Conservation (phyloP, 202 grass and related monocot species). For the Cymbopogon flexuosus region DNA sequence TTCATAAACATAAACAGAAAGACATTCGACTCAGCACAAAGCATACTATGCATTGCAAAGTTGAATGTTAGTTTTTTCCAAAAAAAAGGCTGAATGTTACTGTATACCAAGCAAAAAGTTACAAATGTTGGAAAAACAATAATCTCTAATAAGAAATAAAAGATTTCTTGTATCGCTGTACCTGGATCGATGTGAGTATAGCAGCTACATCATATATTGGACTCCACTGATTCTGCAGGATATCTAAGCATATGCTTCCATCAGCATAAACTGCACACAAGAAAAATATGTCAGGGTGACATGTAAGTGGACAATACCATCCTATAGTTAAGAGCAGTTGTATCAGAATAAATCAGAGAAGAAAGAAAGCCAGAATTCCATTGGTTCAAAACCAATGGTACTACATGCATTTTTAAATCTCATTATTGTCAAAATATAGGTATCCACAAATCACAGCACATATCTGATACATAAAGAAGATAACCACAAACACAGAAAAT, state of each 20-base stretch:
- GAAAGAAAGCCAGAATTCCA: not conserved
- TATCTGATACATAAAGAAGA: constrained; percentile 12
- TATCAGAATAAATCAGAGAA: not conserved
- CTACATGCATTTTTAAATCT: not conserved
- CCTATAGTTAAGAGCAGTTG: not conserved
- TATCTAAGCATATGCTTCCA: constrained; percentile 97
- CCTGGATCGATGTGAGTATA: constrained; percentile 92
- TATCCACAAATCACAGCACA: not conserved
- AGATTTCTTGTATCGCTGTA: constrained; percentile 28
- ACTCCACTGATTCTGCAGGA: constrained; percentile 92
- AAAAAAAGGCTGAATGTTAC: too few relatives aligned
- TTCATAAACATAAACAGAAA: not conserved
- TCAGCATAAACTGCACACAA: constrained; percentile 76
- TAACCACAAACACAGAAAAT: not conserved
- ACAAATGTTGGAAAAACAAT: not conserved
- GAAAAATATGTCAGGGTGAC: constrained; percentile 2
- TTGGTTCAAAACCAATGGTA: not conserved
- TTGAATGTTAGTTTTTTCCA: not conserved
- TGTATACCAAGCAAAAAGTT: not conserved
- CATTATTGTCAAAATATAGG: not conserved
- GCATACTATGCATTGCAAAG: not conserved
- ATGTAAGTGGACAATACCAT: not conserved
- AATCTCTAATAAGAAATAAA: not conserved
- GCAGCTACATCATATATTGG: constrained; percentile 97
- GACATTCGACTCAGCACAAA: not conserved